Evolutionary conservation across 2,329 filamentous ascomycete species (phyloP), one percentile per base, ranked within the genome.

Genomic region (Colletotrichum tamarilloi): DNA sequence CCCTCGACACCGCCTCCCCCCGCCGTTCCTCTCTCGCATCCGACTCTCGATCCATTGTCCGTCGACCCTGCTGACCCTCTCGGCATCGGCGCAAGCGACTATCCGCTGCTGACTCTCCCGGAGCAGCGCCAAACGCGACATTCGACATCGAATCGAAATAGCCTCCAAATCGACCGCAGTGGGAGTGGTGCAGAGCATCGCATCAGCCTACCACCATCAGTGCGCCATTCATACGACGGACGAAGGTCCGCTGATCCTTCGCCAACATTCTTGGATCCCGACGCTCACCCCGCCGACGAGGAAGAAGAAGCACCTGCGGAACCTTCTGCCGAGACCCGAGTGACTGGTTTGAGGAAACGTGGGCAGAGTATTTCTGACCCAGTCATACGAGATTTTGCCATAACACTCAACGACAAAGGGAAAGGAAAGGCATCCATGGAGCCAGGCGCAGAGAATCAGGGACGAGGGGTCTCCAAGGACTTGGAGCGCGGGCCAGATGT

Each of bases 1-100:
- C 85, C 85, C 19, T 90, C 88, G 16, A 87, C 87, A 19, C 89
- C 89, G 19, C 87, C 86, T 6, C 87, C 86, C 49, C 88, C 89
- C 12, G 77, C 87, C 6, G 80, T 90, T 9, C 88, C 87, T 16
- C 82, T 90, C 42, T 80, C 81, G 19, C 85, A 87, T 66, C 86
- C 87, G 9, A 76, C 81, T 28, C 81, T 87, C 64, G 81, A 84
- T 75, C 66, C 59, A n/a, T 75, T 81, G 32, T 81, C 80, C 16
- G 78, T 80, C 73, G 76, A 82, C 77, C 78, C 81, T 3, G 75
- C 79, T 62, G 84, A 87, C 66, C 81, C 81, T 26, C 75, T 79
- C 63, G 82, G 80, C 66, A 81, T 82, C 56, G 83, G 82, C 19
- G 81, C 85, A 22, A 84, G 85, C 77, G 84, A 88, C 68, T 86